A percentile compares a stretch with the other conserved stretches of the same genome.
These are phyloP conservation scores for Aspergillus sp. DNA, from an alignment of 2,329 filamentous ascomycete species.

Conservation along the genomic window DNA sequence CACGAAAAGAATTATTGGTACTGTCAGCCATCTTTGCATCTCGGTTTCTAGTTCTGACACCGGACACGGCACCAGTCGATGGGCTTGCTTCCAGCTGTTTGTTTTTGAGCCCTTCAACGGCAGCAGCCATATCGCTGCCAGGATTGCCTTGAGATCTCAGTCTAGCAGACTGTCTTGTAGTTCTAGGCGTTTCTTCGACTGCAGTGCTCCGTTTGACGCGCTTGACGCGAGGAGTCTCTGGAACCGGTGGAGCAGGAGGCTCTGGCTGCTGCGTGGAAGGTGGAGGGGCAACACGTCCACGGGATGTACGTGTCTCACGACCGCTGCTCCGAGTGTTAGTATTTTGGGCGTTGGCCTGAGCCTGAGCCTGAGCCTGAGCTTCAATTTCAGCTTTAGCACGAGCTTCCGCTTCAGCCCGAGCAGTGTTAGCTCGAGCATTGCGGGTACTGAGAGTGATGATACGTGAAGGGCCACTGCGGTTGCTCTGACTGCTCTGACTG, in stretches of 20 bases:
- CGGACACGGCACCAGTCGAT: slow-evolving; percentile 5
- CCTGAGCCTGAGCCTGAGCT: not conserved
- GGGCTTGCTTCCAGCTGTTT: slow-evolving; percentile 2
- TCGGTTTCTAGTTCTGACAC: slow-evolving; percentile 11
- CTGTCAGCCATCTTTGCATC: slow-evolving; percentile 8
- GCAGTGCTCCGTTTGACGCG: slow-evolving; percentile 25
- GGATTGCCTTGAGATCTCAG: slow-evolving; percentile 16
- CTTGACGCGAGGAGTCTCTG: slow-evolving; percentile 27
- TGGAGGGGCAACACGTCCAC: slow-evolving; percentile 11
- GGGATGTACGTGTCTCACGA: slow-evolving; percentile 20
- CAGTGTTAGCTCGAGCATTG: slow-evolving; percentile 7
- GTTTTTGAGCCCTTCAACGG: not conserved
- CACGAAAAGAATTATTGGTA: slow-evolving; percentile 1
- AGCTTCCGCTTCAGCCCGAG: not conserved
- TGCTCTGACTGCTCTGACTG: slow-evolving; percentile 8
- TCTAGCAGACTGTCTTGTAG: slow-evolving; percentile 31
- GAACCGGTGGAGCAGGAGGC: slow-evolving; percentile 2
- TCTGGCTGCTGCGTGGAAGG: not conserved
- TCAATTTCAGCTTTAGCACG: no score
- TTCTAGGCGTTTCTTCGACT: slow-evolving; percentile 27
- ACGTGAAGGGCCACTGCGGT: slow-evolving; percentile 13
- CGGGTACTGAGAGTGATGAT: slow-evolving; percentile 19
- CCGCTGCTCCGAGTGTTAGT: not conserved
- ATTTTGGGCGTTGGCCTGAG: slow-evolving; percentile 1
- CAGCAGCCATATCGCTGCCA: not conserved